Conservation (phyloP, 495 filamentous ascomycete species). For the Durotheca rogersii region DNA sequence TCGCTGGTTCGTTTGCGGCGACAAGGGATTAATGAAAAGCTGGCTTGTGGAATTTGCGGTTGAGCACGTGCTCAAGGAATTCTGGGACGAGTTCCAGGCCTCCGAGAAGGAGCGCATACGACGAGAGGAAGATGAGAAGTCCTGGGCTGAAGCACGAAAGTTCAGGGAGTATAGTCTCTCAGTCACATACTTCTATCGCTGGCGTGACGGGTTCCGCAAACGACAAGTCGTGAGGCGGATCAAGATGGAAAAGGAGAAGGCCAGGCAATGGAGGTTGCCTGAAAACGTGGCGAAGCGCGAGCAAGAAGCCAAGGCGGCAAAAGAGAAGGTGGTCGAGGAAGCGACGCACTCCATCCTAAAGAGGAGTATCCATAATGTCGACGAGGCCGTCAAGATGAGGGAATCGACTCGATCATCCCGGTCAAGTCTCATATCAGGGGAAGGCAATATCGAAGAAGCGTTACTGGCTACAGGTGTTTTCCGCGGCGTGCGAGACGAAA, state of each 20-base stretch:
- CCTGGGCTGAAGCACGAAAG: slow-evolving; percentile 40
- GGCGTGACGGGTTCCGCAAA: slow-evolving; percentile 47
- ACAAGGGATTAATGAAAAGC: slow-evolving; percentile 45
- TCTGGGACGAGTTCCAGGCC: slow-evolving; percentile 35
- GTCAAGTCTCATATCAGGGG: slow-evolving; percentile 3
- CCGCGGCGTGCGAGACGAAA: slow-evolving; percentile 39
- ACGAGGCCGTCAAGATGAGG: slow-evolving; percentile 18
- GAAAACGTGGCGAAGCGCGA: slow-evolving; percentile 34
- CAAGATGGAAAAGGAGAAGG: slow-evolving; percentile 39
- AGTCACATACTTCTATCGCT: slow-evolving; percentile 51
- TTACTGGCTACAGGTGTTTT: slow-evolving; percentile 48
- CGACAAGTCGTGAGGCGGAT: slow-evolving; percentile 35
- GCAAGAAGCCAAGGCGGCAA: slow-evolving; percentile 26
- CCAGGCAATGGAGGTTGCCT: slow-evolving; percentile 29
- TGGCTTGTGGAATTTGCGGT: slow-evolving; percentile 38
- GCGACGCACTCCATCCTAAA: slow-evolving; percentile 23
- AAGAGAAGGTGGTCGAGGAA: slow-evolving; percentile 25
- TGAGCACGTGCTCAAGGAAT: slow-evolving; percentile 36
- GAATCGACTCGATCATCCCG: slow-evolving; percentile 17
- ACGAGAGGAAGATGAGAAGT: slow-evolving; percentile 44
- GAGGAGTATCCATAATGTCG: slow-evolving; percentile 13
- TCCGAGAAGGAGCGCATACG: slow-evolving; percentile 40
- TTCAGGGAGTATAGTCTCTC: slow-evolving; percentile 44
- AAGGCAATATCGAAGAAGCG: slow-evolving; percentile 39
- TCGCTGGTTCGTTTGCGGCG: slow-evolving; percentile 49